Base-by-base conservation (phyloP, 148 eudicot genomes). In the Bassia scoparia region DNA sequence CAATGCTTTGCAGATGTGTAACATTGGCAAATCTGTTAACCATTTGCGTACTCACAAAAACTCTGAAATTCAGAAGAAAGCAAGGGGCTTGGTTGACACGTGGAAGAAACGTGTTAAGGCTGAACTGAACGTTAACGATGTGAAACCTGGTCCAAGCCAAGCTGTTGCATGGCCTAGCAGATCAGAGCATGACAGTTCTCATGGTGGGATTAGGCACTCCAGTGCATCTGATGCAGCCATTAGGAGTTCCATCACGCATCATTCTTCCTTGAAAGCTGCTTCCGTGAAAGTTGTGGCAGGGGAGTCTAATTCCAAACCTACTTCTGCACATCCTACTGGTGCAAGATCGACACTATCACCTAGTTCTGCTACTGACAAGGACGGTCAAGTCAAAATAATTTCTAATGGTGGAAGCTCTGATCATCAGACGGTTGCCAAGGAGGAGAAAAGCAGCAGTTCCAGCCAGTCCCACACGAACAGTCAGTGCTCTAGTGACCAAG, bases 21-120 rank as follows among this genome's bases (percentile, higher is more conserved):
- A 96, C 77, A 83, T 92, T 77, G 99, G 99, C 63, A 92, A 86
- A 77, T 96, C 99, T 72, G 99, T 96, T 76, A 96, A 96, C 76
- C 88, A 84, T 75, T 80, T 96, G 56, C 86, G 99, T 13, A 71
- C 83, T 10, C 94, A 96, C 68, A 92, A 83, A 72, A 96, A 92
- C 64, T 67, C 83, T 3, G 99, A 96, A 68, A 96, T 96, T 79
- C 99, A 96, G 82, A 90, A 83, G 86, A 96, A 92, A 81, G 92
- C 99, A 7, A 82, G 94, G 80, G 82, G 84, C 72, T 84, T 96
- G 76, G 97, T 96, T 66, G 96, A 90, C 80, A 92, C 89, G 48
- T 96, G 99, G 99, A 96, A 96, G 84, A 92, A 89, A 80, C 92
- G 99, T 24, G 99, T 96, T 50, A 92, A 92, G 85, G 94, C 89